Evolutionary conservation across 768 basidiomycete species (phyloP), one percentile per base, ranked within the genome.

Genomic region (Cantharellus cinnabarinus): DNA sequence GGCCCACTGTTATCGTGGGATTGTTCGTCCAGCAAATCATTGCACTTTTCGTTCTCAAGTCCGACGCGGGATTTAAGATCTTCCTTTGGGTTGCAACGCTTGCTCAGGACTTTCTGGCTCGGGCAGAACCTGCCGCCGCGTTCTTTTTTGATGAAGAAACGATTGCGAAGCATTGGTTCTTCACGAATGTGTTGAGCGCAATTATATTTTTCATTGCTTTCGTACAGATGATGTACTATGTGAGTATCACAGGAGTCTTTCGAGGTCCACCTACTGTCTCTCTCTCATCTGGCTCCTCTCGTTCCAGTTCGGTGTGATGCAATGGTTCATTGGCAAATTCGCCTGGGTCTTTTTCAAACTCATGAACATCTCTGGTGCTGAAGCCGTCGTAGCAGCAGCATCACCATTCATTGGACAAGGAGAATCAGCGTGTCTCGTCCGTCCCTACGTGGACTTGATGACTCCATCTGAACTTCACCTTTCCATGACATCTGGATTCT

Each of bases 121-220:
- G 85, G 69, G 82, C 79, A 35, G 69, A 77, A 59, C 76, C 74
- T 42, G 90, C 88, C 40, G 85, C 85, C 34, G 72, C 65, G 4
- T 91, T 90, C 77, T 90, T 95, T 75, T 89, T 89, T 67, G 82
- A 83, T 64, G 68, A 73, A 0, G 77, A 81, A 0, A 78, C 77
- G 44, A 74, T 82, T 57, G 61, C 67, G 50, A 83, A 84, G 66
- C 76, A 82, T 62, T 90, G 84, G 85, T 89, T 89, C 74, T 88
- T 89, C 65, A 81, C 87, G 62, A 85, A 83, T 68, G 61, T 63
- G 38, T 58, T 68, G 50, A 59, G 77, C 5, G 77, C 83, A 20
- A 85, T 94, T 69, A 88, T 95, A 67, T 94, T 94, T 76, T 95
- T 95, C 76, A 79, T 95, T 64, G 89, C 90, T 37, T 84, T 88